phyloP scores from a whole-genome alignment of 1,284 basidiomycete species.

The Cronartium ribicola region DNA sequence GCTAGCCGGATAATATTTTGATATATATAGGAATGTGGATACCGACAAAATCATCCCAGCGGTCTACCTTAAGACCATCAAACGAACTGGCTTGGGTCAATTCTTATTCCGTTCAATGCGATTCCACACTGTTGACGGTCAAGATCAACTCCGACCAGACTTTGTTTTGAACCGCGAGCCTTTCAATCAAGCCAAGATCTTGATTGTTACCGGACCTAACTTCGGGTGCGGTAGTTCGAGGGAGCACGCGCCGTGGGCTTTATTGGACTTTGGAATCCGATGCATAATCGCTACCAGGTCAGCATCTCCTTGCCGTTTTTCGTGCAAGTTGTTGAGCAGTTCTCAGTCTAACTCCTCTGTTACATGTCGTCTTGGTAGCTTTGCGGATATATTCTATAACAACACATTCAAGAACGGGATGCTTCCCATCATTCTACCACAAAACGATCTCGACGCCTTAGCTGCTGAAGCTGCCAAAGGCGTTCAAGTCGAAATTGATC shows the following conservation, averaged over 20 bases:
- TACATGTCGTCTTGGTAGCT: slow-evolving; percentile 56
- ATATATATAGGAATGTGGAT: slow-evolving; percentile 65
- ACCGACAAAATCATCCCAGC: slow-evolving; percentile 92
- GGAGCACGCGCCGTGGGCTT: slow-evolving; percentile 93
- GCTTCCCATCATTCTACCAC: slow-evolving; percentile 75
- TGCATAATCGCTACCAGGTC: slow-evolving; percentile 73
- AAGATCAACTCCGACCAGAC: slow-evolving; percentile 63
- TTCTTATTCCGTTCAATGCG: slow-evolving; percentile 82
- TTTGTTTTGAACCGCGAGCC: slow-evolving; percentile 85
- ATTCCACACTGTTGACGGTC: slow-evolving; percentile 66
- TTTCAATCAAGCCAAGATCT: slow-evolving; percentile 72
- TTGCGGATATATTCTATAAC: slow-evolving; percentile 88
- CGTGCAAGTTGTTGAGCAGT: background rate
- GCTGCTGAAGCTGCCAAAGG: slow-evolving; percentile 76
- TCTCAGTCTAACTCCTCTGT: background rate
- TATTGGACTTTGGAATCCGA: slow-evolving; percentile 92
- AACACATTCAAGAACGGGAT: slow-evolving; percentile 96
- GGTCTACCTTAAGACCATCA: slow-evolving; percentile 63
- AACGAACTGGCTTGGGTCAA: slow-evolving; percentile 84
- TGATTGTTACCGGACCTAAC: slow-evolving; percentile 84
- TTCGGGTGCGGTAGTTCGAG: slow-evolving; percentile 92
- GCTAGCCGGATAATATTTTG: background rate
- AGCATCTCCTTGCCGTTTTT: background rate
- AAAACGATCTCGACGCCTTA: slow-evolving; percentile 68
- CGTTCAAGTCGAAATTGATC: slow-evolving; percentile 78